Evolutionary conservation across 2,329 filamentous ascomycete species (phyloP).

Genomic region (Claviceps fusiformis): DNA sequence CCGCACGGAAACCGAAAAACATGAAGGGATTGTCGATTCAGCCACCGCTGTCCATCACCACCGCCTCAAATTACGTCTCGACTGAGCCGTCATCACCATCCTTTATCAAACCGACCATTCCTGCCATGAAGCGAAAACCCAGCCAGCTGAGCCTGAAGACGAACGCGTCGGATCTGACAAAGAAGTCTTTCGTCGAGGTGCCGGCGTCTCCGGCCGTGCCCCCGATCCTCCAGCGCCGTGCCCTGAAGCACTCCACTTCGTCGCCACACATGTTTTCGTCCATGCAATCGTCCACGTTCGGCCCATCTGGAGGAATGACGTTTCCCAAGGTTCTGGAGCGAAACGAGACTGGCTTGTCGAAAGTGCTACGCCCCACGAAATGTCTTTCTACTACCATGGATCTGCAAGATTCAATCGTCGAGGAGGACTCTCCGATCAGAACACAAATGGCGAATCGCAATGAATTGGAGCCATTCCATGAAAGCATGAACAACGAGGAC

Average conservation of each 20-base stretch:
- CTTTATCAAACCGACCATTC: conserved; percentile 69
- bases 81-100: conserved; percentile 59
- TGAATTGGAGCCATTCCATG: conserved; percentile 42
- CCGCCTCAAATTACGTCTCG: conserved; percentile 34
- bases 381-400: conserved; percentile 21
- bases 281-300: conserved; percentile 45
- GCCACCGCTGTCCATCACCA: conserved; percentile 35
- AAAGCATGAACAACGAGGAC: conserved; percentile 62
- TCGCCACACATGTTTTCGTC: conserved; percentile 53
- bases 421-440: conserved; percentile 45
- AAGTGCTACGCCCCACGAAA: conserved; percentile 40
- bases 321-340: conserved; percentile 47
- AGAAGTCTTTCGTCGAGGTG: conserved; percentile 35
- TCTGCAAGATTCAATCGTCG: conserved; percentile 32
- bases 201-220: conserved; percentile 41
- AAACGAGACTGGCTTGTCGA: conserved; percentile 46
- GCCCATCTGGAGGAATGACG: conserved; percentile 48
- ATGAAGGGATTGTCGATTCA: conserved; percentile 77
- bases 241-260: conserved; percentile 54
- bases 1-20: conserved; percentile 61
- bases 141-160: conserved; percentile 70
- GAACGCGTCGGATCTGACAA: conserved; percentile 41
- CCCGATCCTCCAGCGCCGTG: conserved; percentile 47
- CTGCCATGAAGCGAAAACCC: conserved; percentile 57
- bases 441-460: conserved; percentile 48